These are phyloP conservation scores for Lepidium sativum DNA, from an alignment of 345 rosid genomes.

Conservation along the genomic window DNA sequence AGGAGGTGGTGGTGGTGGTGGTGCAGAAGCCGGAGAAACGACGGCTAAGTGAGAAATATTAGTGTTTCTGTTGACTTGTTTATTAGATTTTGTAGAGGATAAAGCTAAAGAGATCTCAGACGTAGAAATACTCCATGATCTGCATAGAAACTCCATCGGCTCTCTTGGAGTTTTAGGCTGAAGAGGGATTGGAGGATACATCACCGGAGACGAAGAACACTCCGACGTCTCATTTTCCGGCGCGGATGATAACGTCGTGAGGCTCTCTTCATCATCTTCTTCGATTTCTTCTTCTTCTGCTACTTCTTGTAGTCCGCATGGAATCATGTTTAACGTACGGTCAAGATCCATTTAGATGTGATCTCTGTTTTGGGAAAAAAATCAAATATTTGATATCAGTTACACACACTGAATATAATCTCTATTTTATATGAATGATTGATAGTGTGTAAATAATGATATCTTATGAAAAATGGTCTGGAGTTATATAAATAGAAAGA, in stretches of 20 bases:
- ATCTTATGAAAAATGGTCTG: neutral
- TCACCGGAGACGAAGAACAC: constrained; percentile 6
- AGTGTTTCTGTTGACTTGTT: constrained; percentile 6
- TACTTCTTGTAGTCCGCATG: constrained; percentile 22
- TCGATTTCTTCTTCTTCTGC: constrained; percentile 21
- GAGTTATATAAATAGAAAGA: constrained; percentile 2
- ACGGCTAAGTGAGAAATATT: neutral
- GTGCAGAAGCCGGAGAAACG: neutral
- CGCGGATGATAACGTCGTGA: neutral
- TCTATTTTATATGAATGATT: neutral
- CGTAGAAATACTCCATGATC: constrained; percentile 91
- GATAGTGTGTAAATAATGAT: neutral
- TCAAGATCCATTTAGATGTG: constrained; percentile 15
- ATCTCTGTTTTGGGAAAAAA: neutral
- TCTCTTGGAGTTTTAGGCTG: constrained; percentile 80
- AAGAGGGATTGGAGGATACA: constrained; percentile 21
- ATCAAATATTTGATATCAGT: neutral
- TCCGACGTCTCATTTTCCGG: constrained; percentile 14
- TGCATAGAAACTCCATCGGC: constrained; percentile 88
- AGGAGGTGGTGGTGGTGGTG: constrained; percentile 10
- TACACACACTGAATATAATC: neutral
- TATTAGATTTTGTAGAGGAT: constrained; percentile 26
- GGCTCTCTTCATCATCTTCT: constrained; percentile 12
- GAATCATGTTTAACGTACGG: constrained; percentile 3
- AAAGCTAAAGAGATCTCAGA: constrained; percentile 84